A percentile compares a stretch with the other conserved stretches of the same genome.
Conservation (phyloP, 768 basidiomycete species). For the Suillus paluster region DNA sequence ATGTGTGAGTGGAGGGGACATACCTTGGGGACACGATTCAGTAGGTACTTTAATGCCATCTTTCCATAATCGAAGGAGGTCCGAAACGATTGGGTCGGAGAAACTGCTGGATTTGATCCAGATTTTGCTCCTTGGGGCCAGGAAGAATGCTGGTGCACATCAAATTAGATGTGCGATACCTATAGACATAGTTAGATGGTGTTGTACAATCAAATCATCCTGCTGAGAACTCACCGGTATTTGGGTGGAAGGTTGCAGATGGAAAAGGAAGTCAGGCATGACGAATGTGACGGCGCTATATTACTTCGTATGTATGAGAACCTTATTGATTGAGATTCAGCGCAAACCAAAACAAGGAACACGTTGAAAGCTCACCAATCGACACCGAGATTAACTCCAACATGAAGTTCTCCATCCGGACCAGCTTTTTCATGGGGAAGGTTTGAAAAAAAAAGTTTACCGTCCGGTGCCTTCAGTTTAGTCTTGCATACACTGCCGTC, state of each 20-base stretch:
- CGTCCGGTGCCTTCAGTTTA: conserved; percentile 27
- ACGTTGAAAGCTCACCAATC: conserved; percentile 30
- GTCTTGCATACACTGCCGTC: conserved; percentile 28
- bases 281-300: conserved; percentile 40
- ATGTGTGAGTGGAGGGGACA: too few species aligned
- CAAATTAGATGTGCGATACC: conserved; percentile 31
- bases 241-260: conserved; percentile 36
- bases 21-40: conserved; percentile 28
- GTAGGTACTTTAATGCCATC: conserved; percentile 28
- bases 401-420: conserved; percentile 30
- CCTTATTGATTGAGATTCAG: conserved; percentile 23
- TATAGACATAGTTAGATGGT: too few species aligned
- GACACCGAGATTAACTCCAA: conserved; percentile 33
- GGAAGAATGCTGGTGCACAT: conserved; percentile 26
- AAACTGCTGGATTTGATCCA: conserved; percentile 32
- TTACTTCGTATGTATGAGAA: conserved; percentile 40
- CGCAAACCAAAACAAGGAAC: background rate
- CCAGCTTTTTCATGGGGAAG: conserved; percentile 11
- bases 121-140: too few species aligned
- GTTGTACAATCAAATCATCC: too few species aligned
- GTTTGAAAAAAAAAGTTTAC: conserved; percentile 30
- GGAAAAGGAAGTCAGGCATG: conserved; percentile 39
- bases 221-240: conserved; percentile 26
- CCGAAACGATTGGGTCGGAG: conserved; percentile 29
- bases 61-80: conserved; percentile 27